phyloP scores from a whole-genome alignment of 805 yeast species.

The Saturnispora zaruensis region DNA sequence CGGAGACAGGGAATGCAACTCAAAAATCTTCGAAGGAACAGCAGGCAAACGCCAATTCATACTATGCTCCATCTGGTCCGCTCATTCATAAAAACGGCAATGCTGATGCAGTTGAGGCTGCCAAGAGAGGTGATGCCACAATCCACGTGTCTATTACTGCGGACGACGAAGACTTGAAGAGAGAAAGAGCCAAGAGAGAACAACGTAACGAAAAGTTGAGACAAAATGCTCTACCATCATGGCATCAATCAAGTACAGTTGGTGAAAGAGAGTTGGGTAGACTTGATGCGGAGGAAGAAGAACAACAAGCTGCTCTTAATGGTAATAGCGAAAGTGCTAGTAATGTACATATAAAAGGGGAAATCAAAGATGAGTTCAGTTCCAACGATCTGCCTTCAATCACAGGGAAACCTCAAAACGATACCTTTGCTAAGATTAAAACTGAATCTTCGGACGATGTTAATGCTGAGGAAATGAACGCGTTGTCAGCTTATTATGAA shows the following conservation, averaged over 20 bases:
- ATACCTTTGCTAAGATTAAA: neutral
- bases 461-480: conserved; percentile 56
- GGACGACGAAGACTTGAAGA: conserved; percentile 62
- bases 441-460: conserved; percentile 2
- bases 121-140: conserved; percentile 61
- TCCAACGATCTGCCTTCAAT: neutral
- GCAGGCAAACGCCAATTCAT: conserved; percentile 2
- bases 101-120: conserved; percentile 25
- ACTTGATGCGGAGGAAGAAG: conserved; percentile 43
- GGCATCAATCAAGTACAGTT: conserved; percentile 91
- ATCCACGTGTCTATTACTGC: conserved; percentile 86
- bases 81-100: conserved; percentile 20
- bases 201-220: conserved; percentile 63
- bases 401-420: neutral
- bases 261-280: conserved; percentile 56
- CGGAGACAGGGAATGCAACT: conserved; percentile 25
- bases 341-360: neutral
- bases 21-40: conserved; percentile 6
- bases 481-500: conserved; percentile 67
- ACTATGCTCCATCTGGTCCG: conserved; percentile 8
- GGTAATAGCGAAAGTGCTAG: conserved; percentile 9
- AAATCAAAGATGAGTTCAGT: neutral
- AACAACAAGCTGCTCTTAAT: conserved; percentile 10
- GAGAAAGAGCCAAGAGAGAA: conserved; percentile 57
- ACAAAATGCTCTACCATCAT: conserved; percentile 92